These are phyloP conservation scores for Ambrosia artemisiifolia DNA, from an alignment of 129 eudicot genomes.

Conservation along the genomic window DNA sequence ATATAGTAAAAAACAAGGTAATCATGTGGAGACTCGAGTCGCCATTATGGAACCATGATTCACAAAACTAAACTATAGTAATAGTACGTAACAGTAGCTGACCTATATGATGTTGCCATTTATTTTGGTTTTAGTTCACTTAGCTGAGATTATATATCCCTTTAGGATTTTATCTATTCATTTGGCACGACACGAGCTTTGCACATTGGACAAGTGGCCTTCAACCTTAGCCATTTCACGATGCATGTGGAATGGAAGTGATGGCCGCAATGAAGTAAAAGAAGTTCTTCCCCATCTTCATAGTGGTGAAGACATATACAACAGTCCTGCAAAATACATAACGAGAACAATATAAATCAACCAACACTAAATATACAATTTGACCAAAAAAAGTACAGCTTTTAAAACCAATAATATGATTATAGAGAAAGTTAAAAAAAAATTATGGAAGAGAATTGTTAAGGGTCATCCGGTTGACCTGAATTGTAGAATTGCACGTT, in stretches of 20 bases:
- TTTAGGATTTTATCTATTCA: not conserved
- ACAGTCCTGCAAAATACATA: conserved; percentile 4
- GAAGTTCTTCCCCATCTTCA: not conserved
- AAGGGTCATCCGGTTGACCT: not conserved
- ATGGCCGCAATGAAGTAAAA: conserved; percentile 15
- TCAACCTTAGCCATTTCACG: not conserved
- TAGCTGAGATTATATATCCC: not conserved
- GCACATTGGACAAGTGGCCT: conserved; percentile 6
- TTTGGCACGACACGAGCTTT: not conserved
- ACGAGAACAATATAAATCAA: not conserved
- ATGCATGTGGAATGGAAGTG: conserved; percentile 21
- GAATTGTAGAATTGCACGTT: not conserved
- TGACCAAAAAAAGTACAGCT: no score
- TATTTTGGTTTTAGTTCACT: not conserved
- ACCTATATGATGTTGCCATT: not conserved
- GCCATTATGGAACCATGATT: not conserved
- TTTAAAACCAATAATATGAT: no score
- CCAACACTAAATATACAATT: not conserved
- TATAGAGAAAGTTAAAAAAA: not conserved
- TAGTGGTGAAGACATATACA: conserved; percentile 10
- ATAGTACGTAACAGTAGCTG: not conserved
- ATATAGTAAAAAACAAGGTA: not conserved
- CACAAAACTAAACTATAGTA: not conserved
- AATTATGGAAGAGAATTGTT: not conserved
- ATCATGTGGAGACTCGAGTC: not conserved